Conservation (phyloP, 139 green algal species). For the Chlamydomonas sphaeroides region DNA sequence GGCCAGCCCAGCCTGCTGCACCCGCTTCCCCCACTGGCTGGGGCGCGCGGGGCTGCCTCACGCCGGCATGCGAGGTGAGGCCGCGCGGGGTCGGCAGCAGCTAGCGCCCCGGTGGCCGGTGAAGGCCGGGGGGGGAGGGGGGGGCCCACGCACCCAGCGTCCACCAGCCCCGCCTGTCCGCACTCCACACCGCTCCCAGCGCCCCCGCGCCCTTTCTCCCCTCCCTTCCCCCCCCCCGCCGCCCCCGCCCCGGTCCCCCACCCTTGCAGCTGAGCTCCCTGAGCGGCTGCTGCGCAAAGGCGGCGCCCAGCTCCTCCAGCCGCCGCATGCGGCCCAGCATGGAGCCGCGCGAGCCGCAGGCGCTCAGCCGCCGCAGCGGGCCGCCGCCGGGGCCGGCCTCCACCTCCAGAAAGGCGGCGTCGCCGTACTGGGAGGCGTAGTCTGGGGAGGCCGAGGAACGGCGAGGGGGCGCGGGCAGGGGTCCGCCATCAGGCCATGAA, state of each 20-base stretch:
- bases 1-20: no score
- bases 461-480: no score
- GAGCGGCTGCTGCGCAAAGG: conserved; percentile 50
- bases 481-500: no score
- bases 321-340: conserved; percentile 73
- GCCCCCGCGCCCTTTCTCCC: not conserved
- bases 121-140: not conserved
- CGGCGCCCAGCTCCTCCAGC: conserved; percentile 57
- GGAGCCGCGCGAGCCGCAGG: not conserved
- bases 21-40: no score
- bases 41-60: no score
- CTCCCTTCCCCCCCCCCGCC: not conserved
- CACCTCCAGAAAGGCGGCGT: not conserved
- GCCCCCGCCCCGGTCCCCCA: not conserved
- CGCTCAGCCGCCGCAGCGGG: not conserved
- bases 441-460: no score
- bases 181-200: not conserved
- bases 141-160: not conserved
- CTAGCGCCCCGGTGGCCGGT: no score
- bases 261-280: conserved; percentile 56
- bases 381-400: not conserved
- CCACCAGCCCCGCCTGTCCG: no score
- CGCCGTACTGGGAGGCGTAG: no score
- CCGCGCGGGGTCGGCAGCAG: no score
- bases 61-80: no score